Evolutionary conservation across 345 rosid genomes (phyloP).

Genomic region (Gynandropsis gynandra): DNA sequence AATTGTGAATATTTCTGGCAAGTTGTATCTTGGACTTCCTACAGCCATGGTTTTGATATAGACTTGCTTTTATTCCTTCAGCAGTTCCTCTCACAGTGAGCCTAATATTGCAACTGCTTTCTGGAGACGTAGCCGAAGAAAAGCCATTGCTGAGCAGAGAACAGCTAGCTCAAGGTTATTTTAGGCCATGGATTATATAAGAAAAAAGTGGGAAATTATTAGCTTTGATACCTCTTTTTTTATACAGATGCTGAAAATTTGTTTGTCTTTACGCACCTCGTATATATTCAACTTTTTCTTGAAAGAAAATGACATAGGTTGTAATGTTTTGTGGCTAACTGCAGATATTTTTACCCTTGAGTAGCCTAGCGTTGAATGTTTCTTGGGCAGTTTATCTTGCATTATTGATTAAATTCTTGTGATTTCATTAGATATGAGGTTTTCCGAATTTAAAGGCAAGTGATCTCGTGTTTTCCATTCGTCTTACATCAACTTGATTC

Average conservation of each 20-base stretch:
- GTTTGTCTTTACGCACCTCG: slow-evolving; percentile 5
- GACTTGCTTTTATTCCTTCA: slow-evolving; percentile 18
- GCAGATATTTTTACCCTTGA: too few species aligned
- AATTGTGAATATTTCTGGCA: slow-evolving; percentile 11
- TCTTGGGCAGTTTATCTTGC: slow-evolving; percentile 25
- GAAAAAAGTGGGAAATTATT: slow-evolving; percentile 37
- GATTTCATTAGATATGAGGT: not conserved
- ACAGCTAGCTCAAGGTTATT: slow-evolving; percentile 95
- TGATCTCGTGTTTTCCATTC: too few species aligned
- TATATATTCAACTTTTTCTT: slow-evolving; percentile 39
- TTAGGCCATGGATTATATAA: slow-evolving; percentile 14
- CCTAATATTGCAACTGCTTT: slow-evolving; percentile 80
- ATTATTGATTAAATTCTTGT: too few species aligned
- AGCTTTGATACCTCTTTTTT: slow-evolving; percentile 1
- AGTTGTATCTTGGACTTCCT: slow-evolving; percentile 19
- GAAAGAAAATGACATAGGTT: slow-evolving; percentile 25
- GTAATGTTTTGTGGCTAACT: not conserved
- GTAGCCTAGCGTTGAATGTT: slow-evolving; percentile 5
- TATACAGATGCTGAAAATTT: not conserved
- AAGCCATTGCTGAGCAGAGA: slow-evolving; percentile 89
- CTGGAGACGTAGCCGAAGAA: slow-evolving; percentile 88
- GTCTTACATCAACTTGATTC: too few species aligned
- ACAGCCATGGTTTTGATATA: slow-evolving; percentile 11
- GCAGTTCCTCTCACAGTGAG: slow-evolving; percentile 79
- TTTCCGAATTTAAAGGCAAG: not conserved